Evolutionary conservation across 345 rosid genomes (phyloP), one percentile per base, ranked within the genome.

Genomic region (Eutrema japonicum): DNA sequence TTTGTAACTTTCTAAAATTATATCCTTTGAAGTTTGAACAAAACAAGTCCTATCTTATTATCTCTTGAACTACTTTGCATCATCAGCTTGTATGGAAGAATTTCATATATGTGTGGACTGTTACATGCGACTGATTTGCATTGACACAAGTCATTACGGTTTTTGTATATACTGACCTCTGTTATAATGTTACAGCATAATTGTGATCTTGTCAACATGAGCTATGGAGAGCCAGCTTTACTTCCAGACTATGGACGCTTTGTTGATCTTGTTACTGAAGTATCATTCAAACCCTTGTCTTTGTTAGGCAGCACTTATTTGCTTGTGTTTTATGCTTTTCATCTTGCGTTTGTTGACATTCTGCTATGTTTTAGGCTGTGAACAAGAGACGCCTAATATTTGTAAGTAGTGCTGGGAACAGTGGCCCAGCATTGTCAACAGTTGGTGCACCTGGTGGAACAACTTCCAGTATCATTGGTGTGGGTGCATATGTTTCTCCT

Each of bases 391-490:
- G 89, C 51, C 47, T 95, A 66, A 81, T 92, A 80, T 92, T 90
- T 78, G 90, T 95, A 54, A 95, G 99, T 64, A 92, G 99, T 82
- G 99, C 97, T 81, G 99, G 99, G 61, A 92, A 95, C 83, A 92
- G 88, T 71, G 99, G 99, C 77, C 98, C 98, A 60, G 98, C 94
- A 82, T 78, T 95, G 78, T 90, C 83, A 73, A 95, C 96, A 42
- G 97, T 95, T 62, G 98, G 99, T 82, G 99, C 99, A 70, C 98
- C 99, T 40, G 98, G 99, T 70, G 99, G 99, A 75, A 95, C 98
- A 69, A 83, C 90, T 43, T 85, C 99, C 47, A 88, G 98, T 78
- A 92, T 95, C 74, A 92, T 95, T 70, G 99, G 97, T 66, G 87
- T 95, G 33, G 99, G 98, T 80, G 98, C 98, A 68, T 95, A 92